Evolutionary conservation across 257 asterid species (phyloP).

Genomic region (Nyctanthes arbortristis): DNA sequence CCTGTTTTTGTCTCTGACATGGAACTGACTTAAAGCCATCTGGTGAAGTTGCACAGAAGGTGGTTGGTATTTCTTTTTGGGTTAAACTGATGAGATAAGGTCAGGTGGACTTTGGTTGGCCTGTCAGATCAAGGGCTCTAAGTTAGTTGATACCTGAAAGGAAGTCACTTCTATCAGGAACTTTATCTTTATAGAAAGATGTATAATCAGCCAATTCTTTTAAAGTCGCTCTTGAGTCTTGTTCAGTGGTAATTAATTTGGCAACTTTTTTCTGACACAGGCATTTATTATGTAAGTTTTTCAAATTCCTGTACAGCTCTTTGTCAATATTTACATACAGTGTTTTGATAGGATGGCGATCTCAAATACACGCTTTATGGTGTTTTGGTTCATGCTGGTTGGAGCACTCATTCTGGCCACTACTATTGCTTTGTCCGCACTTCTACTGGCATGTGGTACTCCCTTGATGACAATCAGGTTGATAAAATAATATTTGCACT

Average conservation of each 20-base stretch:
- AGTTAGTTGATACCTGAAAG: not conserved
- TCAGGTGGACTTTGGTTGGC: not conserved
- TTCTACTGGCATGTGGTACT: constrained; percentile 95
- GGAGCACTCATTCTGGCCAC: constrained; percentile 97
- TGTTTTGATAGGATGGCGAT: constrained; percentile 69
- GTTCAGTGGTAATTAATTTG: not conserved
- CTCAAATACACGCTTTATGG: constrained; percentile 90
- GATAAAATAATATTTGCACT: constrained; percentile 10
- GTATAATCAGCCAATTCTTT: no score
- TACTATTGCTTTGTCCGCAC: constrained; percentile 97
- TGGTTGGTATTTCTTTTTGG: not conserved
- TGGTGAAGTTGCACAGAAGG: not conserved
- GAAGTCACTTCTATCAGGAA: not conserved
- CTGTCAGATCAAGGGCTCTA: not conserved
- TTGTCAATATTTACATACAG: constrained; percentile 2
- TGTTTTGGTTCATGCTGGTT: constrained; percentile 96
- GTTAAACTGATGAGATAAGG: not conserved
- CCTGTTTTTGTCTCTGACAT: not conserved
- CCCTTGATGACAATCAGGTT: constrained; percentile 96
- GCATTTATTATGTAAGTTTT: constrained; percentile 10
- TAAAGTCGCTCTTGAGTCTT: no score
- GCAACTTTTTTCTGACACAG: constrained; percentile 15
- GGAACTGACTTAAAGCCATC: not conserved
- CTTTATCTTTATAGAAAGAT: not conserved
- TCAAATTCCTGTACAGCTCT: constrained; percentile 2